phyloP scores from a whole-genome alignment of 2,329 filamentous ascomycete species.

The Claviceps paspali region DNA sequence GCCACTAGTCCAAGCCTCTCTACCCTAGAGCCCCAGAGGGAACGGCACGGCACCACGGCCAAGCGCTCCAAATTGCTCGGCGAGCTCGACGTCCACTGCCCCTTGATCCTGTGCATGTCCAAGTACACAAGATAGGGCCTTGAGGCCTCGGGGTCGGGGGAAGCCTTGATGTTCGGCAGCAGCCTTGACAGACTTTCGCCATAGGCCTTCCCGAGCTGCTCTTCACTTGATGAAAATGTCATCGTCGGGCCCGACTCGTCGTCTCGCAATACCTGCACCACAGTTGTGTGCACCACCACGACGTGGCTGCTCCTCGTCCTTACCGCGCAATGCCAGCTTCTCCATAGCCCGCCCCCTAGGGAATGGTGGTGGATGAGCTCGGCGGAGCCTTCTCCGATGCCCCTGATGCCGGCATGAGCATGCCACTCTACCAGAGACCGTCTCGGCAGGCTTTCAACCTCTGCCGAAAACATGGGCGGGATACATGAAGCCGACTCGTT shows the following conservation, averaged over 20 bases:
- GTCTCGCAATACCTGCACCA: conserved; percentile 9
- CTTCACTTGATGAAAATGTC: conserved; percentile 2
- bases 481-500: conserved; percentile 21
- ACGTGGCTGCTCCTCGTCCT: conserved; percentile 8
- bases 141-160: not conserved
- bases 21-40: conserved; percentile 19
- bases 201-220: not conserved
- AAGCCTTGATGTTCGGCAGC: not conserved
- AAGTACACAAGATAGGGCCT: conserved; percentile 19
- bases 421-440: conserved; percentile 73
- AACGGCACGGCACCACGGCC: conserved; percentile 21
- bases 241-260: no score
- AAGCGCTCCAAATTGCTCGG: conserved; percentile 5
- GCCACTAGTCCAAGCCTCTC: conserved; percentile 19
- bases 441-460: conserved; percentile 65
- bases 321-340: conserved; percentile 16
- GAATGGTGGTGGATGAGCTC: conserved; percentile 11
- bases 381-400: conserved; percentile 14
- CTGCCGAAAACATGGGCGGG: conserved; percentile 58
- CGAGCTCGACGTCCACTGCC: conserved; percentile 6
- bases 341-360: conserved; percentile 12
- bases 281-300: conserved; percentile 16
- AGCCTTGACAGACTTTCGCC: not conserved
- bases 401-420: conserved; percentile 43
- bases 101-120: conserved; percentile 11